Base-by-base conservation (phyloP, 805 yeast species). In the Sugiyamaella valdiviana region DNA sequence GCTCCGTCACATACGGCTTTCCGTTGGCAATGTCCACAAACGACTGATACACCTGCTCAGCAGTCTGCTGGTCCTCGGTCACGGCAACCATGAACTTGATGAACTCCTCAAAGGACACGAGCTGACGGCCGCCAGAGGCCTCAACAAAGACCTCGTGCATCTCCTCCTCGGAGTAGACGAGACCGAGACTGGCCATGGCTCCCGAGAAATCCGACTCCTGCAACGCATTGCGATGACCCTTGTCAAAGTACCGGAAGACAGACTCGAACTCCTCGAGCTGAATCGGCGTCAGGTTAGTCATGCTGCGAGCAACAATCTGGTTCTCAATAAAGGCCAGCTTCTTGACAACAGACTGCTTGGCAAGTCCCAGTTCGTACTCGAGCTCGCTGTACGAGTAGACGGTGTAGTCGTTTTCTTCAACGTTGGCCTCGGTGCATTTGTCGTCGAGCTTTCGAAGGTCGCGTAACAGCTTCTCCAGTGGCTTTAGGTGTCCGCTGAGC, bases 201-300 rank as follows among this genome's bases (percentile, higher is more conserved):
- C 68, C 69, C 2, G 65, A 60, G 51, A 76, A 76, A 56, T 76
- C 79, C 9, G 51, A 43, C 47, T 70, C 70, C 29, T 65, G 63
- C 46, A 76, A 59, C 32, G 65, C 61, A 36, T 67, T 65, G 48
- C 68, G 69, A 41, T 62, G 62, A 1, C 68, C 65, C 26, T 58
- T 62, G 51, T 66, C 71, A 50, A 70, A 70, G 49, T 67, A 69
- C 9, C 73, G 58, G 51, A 76, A 76, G 14, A 73, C 68, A 3
- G 70, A 57, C 51, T 72, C 75, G 54, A 71, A 71, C 46, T 73
- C 75, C 39, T 68, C 73, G 17, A 68, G 52, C 45, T 69, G 72
- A 21, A 60, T 59, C 1, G 70, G 67, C 6, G 71, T 62, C 39
- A 69, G 48, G 42, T 60, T 64, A 26, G 64, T 61, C 60, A 63